Percentiles rank a stretch among this genome's conserved stretches.
These are phyloP conservation scores for Exophiala calicioides DNA, from an alignment of 2,329 filamentous ascomycete genomes.

Conservation along the genomic window DNA sequence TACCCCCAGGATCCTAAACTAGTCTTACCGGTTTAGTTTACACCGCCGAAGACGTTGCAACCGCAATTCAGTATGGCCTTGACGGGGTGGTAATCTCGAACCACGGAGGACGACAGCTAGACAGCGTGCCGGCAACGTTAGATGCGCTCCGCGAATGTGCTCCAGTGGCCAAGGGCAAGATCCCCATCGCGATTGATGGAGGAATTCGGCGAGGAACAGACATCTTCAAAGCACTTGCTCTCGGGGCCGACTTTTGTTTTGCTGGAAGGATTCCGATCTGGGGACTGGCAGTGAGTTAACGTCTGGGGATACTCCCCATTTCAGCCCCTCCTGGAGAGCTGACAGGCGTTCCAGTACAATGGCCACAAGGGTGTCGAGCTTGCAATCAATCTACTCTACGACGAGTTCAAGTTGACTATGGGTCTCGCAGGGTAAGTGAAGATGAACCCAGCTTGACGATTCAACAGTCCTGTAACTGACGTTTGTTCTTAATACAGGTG, in stretches of 20 bases:
- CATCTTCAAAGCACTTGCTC: conserved; percentile 41
- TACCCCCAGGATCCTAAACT: conserved; percentile 17
- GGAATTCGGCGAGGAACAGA: conserved; percentile 39
- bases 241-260: conserved; percentile 38
- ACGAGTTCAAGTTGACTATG: conserved; percentile 39
- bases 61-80: conserved; percentile 18
- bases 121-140: conserved; percentile 21
- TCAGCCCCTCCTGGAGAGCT: neutral
- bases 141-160: conserved; percentile 17
- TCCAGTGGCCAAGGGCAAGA: conserved; percentile 27
- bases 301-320: too few relatives aligned
- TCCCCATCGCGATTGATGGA: conserved; percentile 30
- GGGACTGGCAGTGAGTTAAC: conserved; percentile 34
- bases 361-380: conserved; percentile 39
- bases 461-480: conserved; percentile 1
- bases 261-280: conserved; percentile 38
- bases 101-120: conserved; percentile 24
- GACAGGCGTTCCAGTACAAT: conserved; percentile 21
- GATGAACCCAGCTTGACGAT: too few relatives aligned
- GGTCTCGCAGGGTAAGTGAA: conserved; percentile 35
- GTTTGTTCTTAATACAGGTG: conserved; percentile 18
- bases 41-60: conserved; percentile 15
- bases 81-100: conserved; percentile 23
- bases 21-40: too few relatives aligned
- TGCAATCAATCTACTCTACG: conserved; percentile 35